Base-by-base conservation (phyloP, 2,329 filamentous ascomycete species). In the Fusarium sp. region DNA sequence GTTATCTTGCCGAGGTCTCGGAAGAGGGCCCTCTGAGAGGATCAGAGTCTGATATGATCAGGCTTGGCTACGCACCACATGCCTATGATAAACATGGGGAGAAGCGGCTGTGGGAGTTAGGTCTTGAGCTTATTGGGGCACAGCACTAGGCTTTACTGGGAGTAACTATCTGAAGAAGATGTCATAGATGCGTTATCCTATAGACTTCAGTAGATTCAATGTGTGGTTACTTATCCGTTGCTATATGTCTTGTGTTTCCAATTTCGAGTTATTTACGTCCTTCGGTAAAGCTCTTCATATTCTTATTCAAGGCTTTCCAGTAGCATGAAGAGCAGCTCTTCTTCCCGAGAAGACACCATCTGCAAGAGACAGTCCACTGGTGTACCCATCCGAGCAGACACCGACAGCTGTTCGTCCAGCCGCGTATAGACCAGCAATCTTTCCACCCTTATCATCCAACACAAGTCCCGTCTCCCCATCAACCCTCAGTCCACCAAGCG, bases 191-290 rank as follows among this genome's bases (percentile, higher is more conserved):
- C 4, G n/a, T 6, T 45, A 13, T 45, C 4, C 20, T 45, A 3
- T 8, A 24, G 6, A 24, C 2, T 22, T 7, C 22, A 2, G 13
- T 45, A 24, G 13, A 24, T 24, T 16, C 8, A 13, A 22, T 24
- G 2, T 13, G 1, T 13, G n/a, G 6, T 0, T 13, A 20, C 38
- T 3, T 20, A 5, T 45, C 4, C 22, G 20, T 16, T 20, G 29
- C 29, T 3, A n/a, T 4, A 42, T 7, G 0, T 6, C 38, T 20
- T 7, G 1, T 40, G 11, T 40, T 1, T 1, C n/a, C 5, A 13
- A 13, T 42, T 11, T 3, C 10, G 11, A 20, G 6, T n/a, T 8
- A 0, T 1, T 42, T 1, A 0, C 6, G 1, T 13, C 10, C n/a
- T 20, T 42, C n/a, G 31, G 0, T 13, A 34, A 13, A 13, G 1